Evolutionary conservation across 2,329 filamentous ascomycete species (phyloP), one percentile per base, ranked within the genome.

Genomic region (Colletotrichum sp.): DNA sequence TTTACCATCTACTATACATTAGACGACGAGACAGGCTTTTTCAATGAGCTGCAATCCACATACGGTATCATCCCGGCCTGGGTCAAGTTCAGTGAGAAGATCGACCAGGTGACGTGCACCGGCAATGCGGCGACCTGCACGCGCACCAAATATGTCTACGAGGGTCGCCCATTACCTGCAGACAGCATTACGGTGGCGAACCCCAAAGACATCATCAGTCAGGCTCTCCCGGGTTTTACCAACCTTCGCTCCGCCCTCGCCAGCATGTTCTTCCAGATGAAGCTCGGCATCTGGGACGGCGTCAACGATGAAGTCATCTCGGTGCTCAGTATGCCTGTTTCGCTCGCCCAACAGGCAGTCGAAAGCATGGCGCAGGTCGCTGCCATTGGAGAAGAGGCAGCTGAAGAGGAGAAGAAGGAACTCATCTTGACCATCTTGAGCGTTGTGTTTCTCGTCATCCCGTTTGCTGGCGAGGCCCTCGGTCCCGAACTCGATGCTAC

Each of bases 171-270:
- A 4, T 28, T 15, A 34, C 16, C 21, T 63, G n/a, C 68, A 63
- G 52, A 49, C 52, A 34, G 39, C 12, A 63, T 73, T 57, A 57
- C 68, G 21, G 63, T 73, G 13, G 32, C 71, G 24, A 30, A 73
- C 16, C 71, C 71, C 18, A 73, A 73, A 16, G 57, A 69, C 15
- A 73, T 73, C 34, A 69, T 73, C 65, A 62, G 62, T n/a, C 55
- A 69, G 7, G 32, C 55, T 9, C n/a, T 30, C 4, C 9, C 10
- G 10, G 36, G 55, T 28, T 24, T 64, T 18, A 44, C 68, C 34
- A 21, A 49, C 15, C 26, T 73, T 8, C 64, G 52, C 71, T 52
- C 52, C 5, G 13, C 15, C n/a, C 68, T 73, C 18, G n/a, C 64
- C 24, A 28, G 36, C 13, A 24, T 24, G 16, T 68, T 69, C 64